Evolutionary conservation across 148 eudicot genomes (phyloP), one percentile per base, ranked within the genome.

Genomic region (Linanthus parryae): DNA sequence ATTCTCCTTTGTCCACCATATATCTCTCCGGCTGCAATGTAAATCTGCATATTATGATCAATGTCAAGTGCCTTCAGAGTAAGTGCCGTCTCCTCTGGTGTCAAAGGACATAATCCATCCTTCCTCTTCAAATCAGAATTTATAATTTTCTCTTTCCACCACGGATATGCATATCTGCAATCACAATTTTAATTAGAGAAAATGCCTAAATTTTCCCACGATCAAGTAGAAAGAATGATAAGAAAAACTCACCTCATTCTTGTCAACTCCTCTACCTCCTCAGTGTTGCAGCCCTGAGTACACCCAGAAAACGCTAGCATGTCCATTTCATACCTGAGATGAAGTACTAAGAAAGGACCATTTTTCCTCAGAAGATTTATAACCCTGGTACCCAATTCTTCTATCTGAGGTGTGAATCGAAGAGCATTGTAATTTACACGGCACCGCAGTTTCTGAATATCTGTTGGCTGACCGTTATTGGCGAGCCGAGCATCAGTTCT

Each of bases 231-330:
- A n/a, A n/a, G n/a, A 16, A 24, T n/a, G 44, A 62, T 53, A 52
- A 22, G 9, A 3, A 28, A 39, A 11, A 1, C 24, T 36, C 43
- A 84, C 92, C 92, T 84, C 92, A 84, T 80, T 37, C 70, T 64
- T 5, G 92, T 84, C 63, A 84, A 67, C 46, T 80, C 76, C 43
- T 72, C 78, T 1, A 74, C 86, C 59, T 84, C 92, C 22, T 72
- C 78, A 24, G 63, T 31, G 17, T 60, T 69, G 54, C 92, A 84
- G 33, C 86, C 92, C 20, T 80, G 73, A 36, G 81, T 77, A 61
- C 92, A 84, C 48, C 92, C 92, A 1, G 91, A 83, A 76, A 83
- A 83, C 25, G 91, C 82, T 69, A 83, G 38, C 91, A 83, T 83
- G 61, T 84, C 92, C 84, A 74, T 84, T 61, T 84, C 92, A 22